Percentiles rank a stretch among this genome's conserved stretches.
Conservation (phyloP, 2,329 filamentous ascomycete species). For the Diaporthe sp. region DNA sequence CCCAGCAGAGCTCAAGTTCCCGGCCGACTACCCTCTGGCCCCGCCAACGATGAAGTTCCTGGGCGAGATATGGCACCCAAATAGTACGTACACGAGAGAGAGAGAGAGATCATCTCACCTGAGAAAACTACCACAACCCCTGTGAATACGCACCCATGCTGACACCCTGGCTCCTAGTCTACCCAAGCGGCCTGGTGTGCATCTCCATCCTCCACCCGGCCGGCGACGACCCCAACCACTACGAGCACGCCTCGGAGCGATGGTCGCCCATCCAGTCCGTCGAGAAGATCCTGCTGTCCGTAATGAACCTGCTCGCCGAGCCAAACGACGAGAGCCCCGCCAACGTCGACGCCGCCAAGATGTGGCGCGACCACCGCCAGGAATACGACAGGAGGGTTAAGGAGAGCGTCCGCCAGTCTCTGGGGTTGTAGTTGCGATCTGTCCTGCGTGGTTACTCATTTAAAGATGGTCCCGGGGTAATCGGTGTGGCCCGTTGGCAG, state of each 20-base stretch:
- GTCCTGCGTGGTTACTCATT: no score
- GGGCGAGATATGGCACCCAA: conserved; percentile 95
- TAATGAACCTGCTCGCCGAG: conserved; percentile 98
- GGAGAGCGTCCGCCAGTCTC: conserved; percentile 82
- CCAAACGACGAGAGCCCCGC: conserved; percentile 97
- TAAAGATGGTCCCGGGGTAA: not conserved
- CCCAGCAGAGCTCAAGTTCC: conserved; percentile 93
- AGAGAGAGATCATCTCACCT: not conserved
- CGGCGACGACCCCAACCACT: conserved; percentile 97
- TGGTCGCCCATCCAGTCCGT: conserved; percentile 98
- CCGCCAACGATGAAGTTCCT: conserved; percentile 97
- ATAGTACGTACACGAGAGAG: conserved; percentile 70
- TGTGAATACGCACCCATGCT: not conserved
- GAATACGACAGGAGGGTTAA: conserved; percentile 92
- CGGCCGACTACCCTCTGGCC: conserved; percentile 95
- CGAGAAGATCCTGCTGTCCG: conserved; percentile 95
- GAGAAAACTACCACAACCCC: not conserved
- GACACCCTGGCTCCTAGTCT: conserved; percentile 71
- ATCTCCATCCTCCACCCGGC: conserved; percentile 98
- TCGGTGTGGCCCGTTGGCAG: no score
- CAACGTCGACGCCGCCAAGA: conserved; percentile 95
- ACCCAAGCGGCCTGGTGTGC: conserved; percentile 91
- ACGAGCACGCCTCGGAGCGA: conserved; percentile 94
- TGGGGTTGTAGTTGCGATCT: conserved; percentile 73
- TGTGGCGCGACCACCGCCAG: conserved; percentile 88